phyloP scores from a whole-genome alignment of 495 filamentous ascomycete genomes.

The Evernia prunastri region DNA sequence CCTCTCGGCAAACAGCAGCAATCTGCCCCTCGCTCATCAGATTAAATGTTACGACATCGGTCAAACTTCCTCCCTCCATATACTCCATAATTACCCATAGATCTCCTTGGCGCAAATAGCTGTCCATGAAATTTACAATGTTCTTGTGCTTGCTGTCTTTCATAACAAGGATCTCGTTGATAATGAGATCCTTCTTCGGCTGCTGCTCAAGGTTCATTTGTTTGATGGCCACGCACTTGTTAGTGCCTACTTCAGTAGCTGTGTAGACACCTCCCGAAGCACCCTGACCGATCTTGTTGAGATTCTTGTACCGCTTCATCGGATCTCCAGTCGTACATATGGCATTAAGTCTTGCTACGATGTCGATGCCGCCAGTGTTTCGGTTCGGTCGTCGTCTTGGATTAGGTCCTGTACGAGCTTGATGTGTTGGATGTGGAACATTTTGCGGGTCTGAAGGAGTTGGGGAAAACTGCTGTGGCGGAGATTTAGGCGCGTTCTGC shows the following conservation, averaged over 20 bases:
- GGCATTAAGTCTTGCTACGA: slow-evolving; percentile 70
- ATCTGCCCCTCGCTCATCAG: slow-evolving; percentile 98
- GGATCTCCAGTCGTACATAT: slow-evolving; percentile 90
- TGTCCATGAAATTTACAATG: slow-evolving; percentile 98
- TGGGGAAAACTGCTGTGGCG: slow-evolving; percentile 44
- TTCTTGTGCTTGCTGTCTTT: slow-evolving; percentile 97
- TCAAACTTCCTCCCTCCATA: slow-evolving; percentile 97
- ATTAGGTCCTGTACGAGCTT: slow-evolving; percentile 43
- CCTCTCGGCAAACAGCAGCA: slow-evolving; percentile 88
- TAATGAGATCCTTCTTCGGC: slow-evolving; percentile 97
- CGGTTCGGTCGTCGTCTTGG: slow-evolving; percentile 66
- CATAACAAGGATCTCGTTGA: slow-evolving; percentile 99
- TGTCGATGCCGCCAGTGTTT: slow-evolving; percentile 63
- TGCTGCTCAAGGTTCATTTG: slow-evolving; percentile 99
- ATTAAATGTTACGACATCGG: slow-evolving; percentile 97
- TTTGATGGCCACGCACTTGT: slow-evolving; percentile 92
- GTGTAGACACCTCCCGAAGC: slow-evolving; percentile 95
- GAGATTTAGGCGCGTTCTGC: slow-evolving; percentile 34
- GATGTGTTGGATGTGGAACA: slow-evolving; percentile 44
- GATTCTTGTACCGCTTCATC: slow-evolving; percentile 72
- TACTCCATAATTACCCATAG: slow-evolving; percentile 99
- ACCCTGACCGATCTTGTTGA: slow-evolving; percentile 96
- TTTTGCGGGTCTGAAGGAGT: slow-evolving; percentile 48
- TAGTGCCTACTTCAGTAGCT: slow-evolving; percentile 75
- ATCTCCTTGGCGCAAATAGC: slow-evolving; percentile 80